phyloP scores from a whole-genome alignment of 2,329 filamentous ascomycete species.

The Paecilomyces fulvus region DNA sequence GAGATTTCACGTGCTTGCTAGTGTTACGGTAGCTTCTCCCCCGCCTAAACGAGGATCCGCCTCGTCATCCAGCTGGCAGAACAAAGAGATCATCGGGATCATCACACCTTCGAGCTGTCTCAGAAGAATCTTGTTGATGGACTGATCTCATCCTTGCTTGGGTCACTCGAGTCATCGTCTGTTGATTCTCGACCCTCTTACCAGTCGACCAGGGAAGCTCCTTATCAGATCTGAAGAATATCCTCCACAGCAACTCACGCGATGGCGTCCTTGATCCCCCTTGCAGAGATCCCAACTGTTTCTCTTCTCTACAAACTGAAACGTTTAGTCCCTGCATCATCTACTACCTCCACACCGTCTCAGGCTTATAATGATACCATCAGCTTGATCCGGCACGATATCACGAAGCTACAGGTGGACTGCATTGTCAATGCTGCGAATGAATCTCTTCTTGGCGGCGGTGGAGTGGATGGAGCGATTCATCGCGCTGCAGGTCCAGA shows the following conservation, averaged over 20 bases:
- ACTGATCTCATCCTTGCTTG: not conserved
- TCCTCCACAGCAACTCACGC: not conserved
- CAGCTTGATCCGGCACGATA: conserved; percentile 64
- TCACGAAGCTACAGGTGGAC: conserved; percentile 69
- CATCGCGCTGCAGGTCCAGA: conserved; percentile 68
- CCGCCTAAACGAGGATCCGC: not conserved
- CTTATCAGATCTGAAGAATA: not conserved
- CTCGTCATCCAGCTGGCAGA: not conserved
- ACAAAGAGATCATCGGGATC: not conserved
- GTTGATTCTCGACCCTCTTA: not conserved
- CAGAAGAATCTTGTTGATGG: not conserved
- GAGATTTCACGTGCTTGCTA: not conserved
- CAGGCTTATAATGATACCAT: conserved; percentile 46
- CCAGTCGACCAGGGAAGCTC: not conserved
- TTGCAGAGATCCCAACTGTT: conserved; percentile 33
- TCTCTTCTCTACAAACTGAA: conserved; percentile 56
- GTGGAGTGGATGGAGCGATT: conserved; percentile 86
- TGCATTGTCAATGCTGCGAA: conserved; percentile 95
- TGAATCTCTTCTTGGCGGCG: conserved; percentile 65
- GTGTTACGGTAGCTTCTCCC: not conserved
- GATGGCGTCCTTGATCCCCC: conserved; percentile 8
- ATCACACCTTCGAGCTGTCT: not conserved
- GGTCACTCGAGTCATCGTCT: not conserved
- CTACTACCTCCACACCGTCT: conserved; percentile 32
- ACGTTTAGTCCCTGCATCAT: conserved; percentile 35